Conservation (phyloP, 805 yeast genomes). For the Wickerhamiella musiphila region DNA sequence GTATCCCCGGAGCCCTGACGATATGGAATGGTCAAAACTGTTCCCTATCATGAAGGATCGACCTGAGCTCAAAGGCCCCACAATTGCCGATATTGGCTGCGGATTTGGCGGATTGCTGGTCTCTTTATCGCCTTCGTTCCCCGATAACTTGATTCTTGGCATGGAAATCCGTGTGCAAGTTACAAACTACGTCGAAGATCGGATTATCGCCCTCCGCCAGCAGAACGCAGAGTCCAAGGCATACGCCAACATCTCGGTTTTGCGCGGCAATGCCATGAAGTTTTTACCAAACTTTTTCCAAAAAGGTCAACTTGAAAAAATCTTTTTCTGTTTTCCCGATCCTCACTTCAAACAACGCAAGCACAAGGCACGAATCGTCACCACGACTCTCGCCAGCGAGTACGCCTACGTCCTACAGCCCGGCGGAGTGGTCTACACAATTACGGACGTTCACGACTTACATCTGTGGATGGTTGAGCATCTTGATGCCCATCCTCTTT, state of each 20-base stretch:
- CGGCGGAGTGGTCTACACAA: slow-evolving; percentile 82
- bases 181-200: slow-evolving; percentile 89
- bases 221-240: slow-evolving; percentile 27
- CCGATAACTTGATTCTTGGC: slow-evolving; percentile 63
- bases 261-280: slow-evolving; percentile 95
- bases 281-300: slow-evolving; percentile 85
- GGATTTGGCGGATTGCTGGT: slow-evolving; percentile 89
- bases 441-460: slow-evolving; percentile 85
- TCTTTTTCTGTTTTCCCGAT: slow-evolving; percentile 98
- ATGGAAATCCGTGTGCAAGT: slow-evolving; percentile 98
- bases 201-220: slow-evolving; percentile 74
- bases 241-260: slow-evolving; percentile 74
- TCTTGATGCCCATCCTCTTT: slow-evolving; percentile 77
- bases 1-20: slow-evolving; percentile 64
- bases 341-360: slow-evolving; percentile 96
- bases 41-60: slow-evolving; percentile 40
- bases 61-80: slow-evolving; percentile 32
- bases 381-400: slow-evolving; percentile 74
- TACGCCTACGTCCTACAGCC: slow-evolving; percentile 79
- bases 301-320: slow-evolving; percentile 67
- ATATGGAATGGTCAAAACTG: slow-evolving; percentile 72
- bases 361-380: slow-evolving; percentile 91
- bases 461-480: slow-evolving; percentile 96
- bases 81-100: slow-evolving; percentile 89
- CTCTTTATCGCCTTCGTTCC: slow-evolving; percentile 61